phyloP scores from a whole-genome alignment of 257 asterid species.

The Prunella vulgaris region DNA sequence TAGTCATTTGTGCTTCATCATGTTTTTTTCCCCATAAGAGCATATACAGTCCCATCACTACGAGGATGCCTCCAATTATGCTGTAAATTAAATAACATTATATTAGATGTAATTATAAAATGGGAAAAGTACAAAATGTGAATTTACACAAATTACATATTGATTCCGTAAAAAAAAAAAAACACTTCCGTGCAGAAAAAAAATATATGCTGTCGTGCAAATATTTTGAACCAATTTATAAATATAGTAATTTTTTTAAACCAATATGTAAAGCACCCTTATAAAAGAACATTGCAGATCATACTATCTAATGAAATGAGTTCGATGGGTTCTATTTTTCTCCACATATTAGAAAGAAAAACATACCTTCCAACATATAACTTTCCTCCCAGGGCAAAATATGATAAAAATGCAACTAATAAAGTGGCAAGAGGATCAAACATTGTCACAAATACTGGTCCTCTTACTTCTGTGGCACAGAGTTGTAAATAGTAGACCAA shows the following conservation, averaged over 20 bases:
- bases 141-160: too few relatives aligned
- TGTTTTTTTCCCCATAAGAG: constrained; percentile 73
- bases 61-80: constrained; percentile 56
- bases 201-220: too few relatives aligned
- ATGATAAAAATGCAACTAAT: constrained; percentile 54
- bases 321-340: not conserved
- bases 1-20: constrained; percentile 35
- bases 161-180: too few relatives aligned
- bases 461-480: constrained; percentile 70
- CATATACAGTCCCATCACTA: constrained; percentile 55
- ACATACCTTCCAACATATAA: constrained; percentile 60
- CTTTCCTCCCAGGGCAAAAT: constrained; percentile 61
- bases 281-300: too few relatives aligned
- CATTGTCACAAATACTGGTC: constrained; percentile 76
- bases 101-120: too few relatives aligned
- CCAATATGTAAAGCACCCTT: too few relatives aligned
- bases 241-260: too few relatives aligned
- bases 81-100: constrained; percentile 31
- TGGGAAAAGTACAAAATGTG: too few relatives aligned
- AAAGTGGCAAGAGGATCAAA: constrained; percentile 65
- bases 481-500: constrained; percentile 43
- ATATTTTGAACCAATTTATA: too few relatives aligned
- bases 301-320: not conserved
- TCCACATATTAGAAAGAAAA: not conserved
- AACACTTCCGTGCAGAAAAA: too few relatives aligned